Percentiles rank a stretch among this genome's conserved stretches.
These are phyloP conservation scores for Tylopilus intermedius DNA, from an alignment of 768 basidiomycete species.

Conservation along the genomic window DNA sequence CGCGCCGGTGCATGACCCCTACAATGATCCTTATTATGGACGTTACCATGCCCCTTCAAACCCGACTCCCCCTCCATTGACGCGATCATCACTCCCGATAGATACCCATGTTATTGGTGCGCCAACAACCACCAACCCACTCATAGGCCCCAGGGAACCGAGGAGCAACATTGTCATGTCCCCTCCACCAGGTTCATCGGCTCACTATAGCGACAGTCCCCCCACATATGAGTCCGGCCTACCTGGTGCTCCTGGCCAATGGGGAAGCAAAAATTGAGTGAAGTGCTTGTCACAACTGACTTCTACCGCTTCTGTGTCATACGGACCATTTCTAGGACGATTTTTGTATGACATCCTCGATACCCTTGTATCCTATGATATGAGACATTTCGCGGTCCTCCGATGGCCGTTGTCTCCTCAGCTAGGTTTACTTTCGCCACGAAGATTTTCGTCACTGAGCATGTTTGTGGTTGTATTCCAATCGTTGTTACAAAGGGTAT, in stretches of 20 bases:
- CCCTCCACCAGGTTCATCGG: slow-evolving; percentile 15
- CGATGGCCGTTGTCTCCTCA: background rate
- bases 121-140: slow-evolving; percentile 33
- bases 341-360: slow-evolving; percentile 13
- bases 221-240: slow-evolving; percentile 61
- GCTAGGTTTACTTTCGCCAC: background rate
- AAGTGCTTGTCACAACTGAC: background rate
- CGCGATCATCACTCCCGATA: slow-evolving; percentile 36
- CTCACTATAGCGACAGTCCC: slow-evolving; percentile 49
- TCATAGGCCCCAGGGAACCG: slow-evolving; percentile 40
- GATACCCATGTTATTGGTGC: slow-evolving; percentile 32
- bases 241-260: slow-evolving; percentile 45
- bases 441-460: background rate
- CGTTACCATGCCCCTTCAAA: slow-evolving; percentile 17
- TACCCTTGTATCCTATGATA: slow-evolving; percentile 23
- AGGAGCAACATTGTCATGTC: slow-evolving; percentile 24
- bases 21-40: slow-evolving; percentile 27
- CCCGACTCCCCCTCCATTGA: slow-evolving; percentile 28
- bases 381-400: background rate
- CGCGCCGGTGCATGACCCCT: slow-evolving; percentile 31
- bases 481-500: slow-evolving; percentile 26
- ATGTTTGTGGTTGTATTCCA: slow-evolving; percentile 55
- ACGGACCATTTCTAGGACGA: slow-evolving; percentile 17
- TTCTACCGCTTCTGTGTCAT: background rate
- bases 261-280: slow-evolving; percentile 41